These are phyloP conservation scores for Warburgia ugandensis DNA, from an alignment of 164 flowering plant species.

Conservation along the genomic window DNA sequence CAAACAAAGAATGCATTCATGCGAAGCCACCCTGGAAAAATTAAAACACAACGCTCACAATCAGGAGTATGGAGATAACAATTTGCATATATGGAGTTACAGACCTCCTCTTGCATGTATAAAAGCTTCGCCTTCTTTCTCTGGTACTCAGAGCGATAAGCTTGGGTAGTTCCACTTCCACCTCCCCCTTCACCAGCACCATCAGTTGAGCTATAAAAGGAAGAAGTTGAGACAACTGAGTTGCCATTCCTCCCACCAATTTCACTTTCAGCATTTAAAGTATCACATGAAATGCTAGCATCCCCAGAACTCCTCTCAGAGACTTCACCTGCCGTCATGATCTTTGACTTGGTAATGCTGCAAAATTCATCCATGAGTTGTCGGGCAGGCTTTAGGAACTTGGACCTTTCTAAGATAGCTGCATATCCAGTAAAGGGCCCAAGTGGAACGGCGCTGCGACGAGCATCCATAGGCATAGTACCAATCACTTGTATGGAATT, in stretches of 20 bases:
- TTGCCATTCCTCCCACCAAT: slow-evolving; percentile 18
- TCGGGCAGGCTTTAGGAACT: slow-evolving; percentile 67
- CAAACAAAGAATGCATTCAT: too few species aligned
- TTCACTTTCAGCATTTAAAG: slow-evolving; percentile 18
- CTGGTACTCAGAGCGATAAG: slow-evolving; percentile 45
- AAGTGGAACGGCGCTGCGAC: slow-evolving; percentile 52
- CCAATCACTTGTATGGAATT: slow-evolving; percentile 25
- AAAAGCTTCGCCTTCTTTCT: slow-evolving; percentile 64
- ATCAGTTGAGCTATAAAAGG: slow-evolving; percentile 27
- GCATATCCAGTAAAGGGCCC: slow-evolving; percentile 97
- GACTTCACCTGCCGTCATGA: slow-evolving; percentile 8
- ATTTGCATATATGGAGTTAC: slow-evolving; percentile 11
- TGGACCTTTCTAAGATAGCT: slow-evolving; percentile 68
- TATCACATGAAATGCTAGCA: slow-evolving; percentile 18
- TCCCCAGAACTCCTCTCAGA: slow-evolving; percentile 24
- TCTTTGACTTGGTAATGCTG: slow-evolving; percentile 11
- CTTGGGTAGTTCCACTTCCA: slow-evolving; percentile 26
- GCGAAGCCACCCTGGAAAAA: too few species aligned
- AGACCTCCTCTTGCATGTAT: slow-evolving; percentile 75
- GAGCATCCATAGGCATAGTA: slow-evolving; percentile 23
- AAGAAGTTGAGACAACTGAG: slow-evolving; percentile 25
- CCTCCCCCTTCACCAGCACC: slow-evolving; percentile 18
- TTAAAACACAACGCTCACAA: too few species aligned
- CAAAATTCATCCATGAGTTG: slow-evolving; percentile 60
- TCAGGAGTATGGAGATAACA: too few species aligned